These are phyloP conservation scores for Laguncularia racemosa DNA, from an alignment of 345 rosid species.

Conservation along the genomic window DNA sequence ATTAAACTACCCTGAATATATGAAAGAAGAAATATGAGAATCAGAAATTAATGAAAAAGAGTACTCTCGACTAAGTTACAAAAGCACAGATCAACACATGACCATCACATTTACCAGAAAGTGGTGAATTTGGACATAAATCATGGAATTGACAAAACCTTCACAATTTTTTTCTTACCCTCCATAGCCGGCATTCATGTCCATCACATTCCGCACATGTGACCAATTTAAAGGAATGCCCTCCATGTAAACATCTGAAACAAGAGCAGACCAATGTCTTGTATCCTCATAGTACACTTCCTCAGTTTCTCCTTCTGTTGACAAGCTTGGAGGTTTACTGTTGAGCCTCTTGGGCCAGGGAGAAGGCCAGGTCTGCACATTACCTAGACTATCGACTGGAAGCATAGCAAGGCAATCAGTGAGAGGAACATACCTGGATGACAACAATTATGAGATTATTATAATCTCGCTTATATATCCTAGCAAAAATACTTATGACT, in stretches of 20 bases:
- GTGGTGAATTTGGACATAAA: not conserved
- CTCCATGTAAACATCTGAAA: conserved; percentile 56
- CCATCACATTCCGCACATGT: conserved; percentile 66
- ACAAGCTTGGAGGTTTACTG: conserved; percentile 44
- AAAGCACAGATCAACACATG: too few relatives aligned
- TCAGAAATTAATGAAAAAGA: not conserved
- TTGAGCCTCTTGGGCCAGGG: conserved; percentile 76
- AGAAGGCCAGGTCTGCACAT: conserved; percentile 50
- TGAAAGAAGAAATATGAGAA: not conserved
- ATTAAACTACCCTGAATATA: not conserved
- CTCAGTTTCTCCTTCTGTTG: conserved; percentile 26
- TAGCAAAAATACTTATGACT: not conserved
- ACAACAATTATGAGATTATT: not conserved
- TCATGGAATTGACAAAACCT: not conserved
- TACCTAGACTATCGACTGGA: conserved; percentile 39
- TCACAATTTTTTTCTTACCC: conserved; percentile 38
- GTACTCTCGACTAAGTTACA: too few relatives aligned
- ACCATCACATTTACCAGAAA: not conserved
- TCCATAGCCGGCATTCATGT: conserved; percentile 94
- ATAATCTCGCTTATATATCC: not conserved
- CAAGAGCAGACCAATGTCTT: conserved; percentile 61
- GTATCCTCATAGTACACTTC: conserved; percentile 45
- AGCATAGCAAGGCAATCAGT: conserved; percentile 53
- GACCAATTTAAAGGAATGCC: conserved; percentile 64
- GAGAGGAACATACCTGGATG: conserved; percentile 65